These are phyloP conservation scores for Poronia punctata DNA, from an alignment of 495 filamentous ascomycete species.

Conservation along the genomic window DNA sequence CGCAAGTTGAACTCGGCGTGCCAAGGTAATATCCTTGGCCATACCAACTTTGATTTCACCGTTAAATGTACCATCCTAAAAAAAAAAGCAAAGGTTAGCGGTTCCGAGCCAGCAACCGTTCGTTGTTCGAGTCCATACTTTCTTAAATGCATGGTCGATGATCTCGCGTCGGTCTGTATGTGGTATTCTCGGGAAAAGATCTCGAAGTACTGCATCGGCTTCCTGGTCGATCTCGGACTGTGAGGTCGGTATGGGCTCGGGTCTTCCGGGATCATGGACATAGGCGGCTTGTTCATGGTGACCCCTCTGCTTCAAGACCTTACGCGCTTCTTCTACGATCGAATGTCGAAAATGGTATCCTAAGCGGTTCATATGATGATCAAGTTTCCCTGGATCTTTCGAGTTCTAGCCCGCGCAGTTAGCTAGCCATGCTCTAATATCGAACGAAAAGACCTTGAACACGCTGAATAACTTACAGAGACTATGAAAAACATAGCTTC, in stretches of 20 bases:
- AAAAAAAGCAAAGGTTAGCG: conserved; percentile 5
- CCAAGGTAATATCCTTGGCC: conserved; percentile 55
- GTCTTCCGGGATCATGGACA: conserved; percentile 19
- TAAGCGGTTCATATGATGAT: conserved; percentile 60
- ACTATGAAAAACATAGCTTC: conserved; percentile 69
- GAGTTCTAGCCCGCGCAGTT: conserved; percentile 9
- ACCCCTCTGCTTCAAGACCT: conserved; percentile 20
- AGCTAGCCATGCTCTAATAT: not conserved
- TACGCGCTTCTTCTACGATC: conserved; percentile 44
- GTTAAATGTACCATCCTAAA: conserved; percentile 24
- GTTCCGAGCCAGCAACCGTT: not conserved
- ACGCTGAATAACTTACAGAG: conserved; percentile 54
- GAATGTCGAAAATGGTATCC: conserved; percentile 65
- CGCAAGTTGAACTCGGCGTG: conserved; percentile 72
- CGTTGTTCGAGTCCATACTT: conserved; percentile 42
- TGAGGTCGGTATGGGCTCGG: conserved; percentile 46
- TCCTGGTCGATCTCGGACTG: conserved; percentile 65
- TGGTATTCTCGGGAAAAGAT: conserved; percentile 84
- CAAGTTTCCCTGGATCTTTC: conserved; percentile 17
- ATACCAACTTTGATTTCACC: conserved; percentile 52
- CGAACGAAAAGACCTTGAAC: not conserved
- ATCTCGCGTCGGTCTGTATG: conserved; percentile 68
- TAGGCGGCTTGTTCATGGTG: conserved; percentile 9
- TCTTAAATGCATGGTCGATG: conserved; percentile 74
- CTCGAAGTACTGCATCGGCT: conserved; percentile 64